A percentile compares a stretch with the other conserved stretches of the same genome.
These are phyloP conservation scores for Sanghuangporus sanghuang DNA, from an alignment of 1,284 basidiomycete genomes.

Conservation along the genomic window DNA sequence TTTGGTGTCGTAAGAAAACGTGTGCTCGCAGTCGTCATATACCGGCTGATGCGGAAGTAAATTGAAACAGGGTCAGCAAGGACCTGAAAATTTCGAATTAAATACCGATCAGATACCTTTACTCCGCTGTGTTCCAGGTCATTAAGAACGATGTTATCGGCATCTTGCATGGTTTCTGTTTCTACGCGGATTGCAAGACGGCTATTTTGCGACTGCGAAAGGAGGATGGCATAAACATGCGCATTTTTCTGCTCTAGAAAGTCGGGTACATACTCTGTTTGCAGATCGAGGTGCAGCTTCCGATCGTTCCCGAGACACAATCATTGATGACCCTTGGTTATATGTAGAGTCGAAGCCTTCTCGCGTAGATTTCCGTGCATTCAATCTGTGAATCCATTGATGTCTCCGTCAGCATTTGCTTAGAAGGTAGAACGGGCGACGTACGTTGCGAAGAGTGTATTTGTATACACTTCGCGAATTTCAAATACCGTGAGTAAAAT, in stretches of 20 bases:
- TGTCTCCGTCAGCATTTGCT: not conserved
- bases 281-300: not conserved
- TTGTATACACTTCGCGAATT: conserved; percentile 10
- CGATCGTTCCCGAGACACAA: not conserved
- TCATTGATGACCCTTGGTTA: not conserved
- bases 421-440: not conserved
- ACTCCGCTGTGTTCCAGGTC: not conserved
- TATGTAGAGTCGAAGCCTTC: not conserved
- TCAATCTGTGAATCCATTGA: not conserved
- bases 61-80: not conserved
- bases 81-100: not conserved
- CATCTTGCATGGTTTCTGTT: not conserved
- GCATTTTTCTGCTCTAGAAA: not conserved
- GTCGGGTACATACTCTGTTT: not conserved
- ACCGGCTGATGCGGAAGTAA: not conserved
- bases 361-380: conserved; percentile 3
- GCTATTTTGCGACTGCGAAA: not conserved
- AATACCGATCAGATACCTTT: not conserved
- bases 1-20: not conserved
- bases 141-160: not conserved
- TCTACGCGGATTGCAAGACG: not conserved
- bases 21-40: not conserved
- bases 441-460: conserved; percentile 13
- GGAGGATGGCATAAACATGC: not conserved
- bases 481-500: not conserved